Evolutionary conservation across 768 basidiomycete genomes (phyloP).

Genomic region (Phylloporus scabripes): DNA sequence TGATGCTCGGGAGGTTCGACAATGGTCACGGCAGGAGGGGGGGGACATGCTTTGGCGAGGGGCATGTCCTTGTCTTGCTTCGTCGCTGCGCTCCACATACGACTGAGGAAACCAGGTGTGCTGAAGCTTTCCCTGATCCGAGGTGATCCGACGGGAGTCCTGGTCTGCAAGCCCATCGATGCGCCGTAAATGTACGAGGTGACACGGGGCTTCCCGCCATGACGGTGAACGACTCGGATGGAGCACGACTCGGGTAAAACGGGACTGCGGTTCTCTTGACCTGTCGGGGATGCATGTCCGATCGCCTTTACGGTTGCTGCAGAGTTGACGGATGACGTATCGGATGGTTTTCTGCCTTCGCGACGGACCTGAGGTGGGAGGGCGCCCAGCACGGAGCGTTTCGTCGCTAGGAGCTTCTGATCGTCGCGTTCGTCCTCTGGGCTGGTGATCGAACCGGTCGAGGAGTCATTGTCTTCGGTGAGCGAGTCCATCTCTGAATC

Average conservation of each 20-base stretch:
- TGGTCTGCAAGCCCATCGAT: slow-evolving; percentile 14
- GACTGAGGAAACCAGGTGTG: slow-evolving; percentile 52
- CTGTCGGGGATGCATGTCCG: slow-evolving; percentile 17
- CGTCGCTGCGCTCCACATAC: slow-evolving; percentile 69
- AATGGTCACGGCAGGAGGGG: slow-evolving; percentile 17
- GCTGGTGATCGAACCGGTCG: slow-evolving; percentile 45
- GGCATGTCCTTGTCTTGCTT: slow-evolving; percentile 33
- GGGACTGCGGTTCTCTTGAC: slow-evolving; percentile 15
- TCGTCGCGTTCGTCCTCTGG: slow-evolving; percentile 41
- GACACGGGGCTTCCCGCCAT: slow-evolving; percentile 21
- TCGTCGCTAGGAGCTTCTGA: slow-evolving; percentile 20
- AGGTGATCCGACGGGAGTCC: slow-evolving; percentile 14
- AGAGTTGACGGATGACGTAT: slow-evolving; percentile 31
- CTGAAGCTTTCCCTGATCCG: slow-evolving; percentile 36
- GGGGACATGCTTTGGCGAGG: slow-evolving; percentile 6
- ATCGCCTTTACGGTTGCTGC: slow-evolving; percentile 33
- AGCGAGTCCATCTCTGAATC: slow-evolving; percentile 59
- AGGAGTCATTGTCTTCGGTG: slow-evolving; percentile 58
- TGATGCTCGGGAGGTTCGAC: slow-evolving; percentile 25
- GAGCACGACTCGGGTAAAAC: slow-evolving; percentile 15
- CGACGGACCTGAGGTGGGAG: slow-evolving; percentile 41
- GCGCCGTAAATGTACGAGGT: slow-evolving; percentile 26
- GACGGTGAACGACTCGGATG: slow-evolving; percentile 26
- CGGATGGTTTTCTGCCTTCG: slow-evolving; percentile 36
- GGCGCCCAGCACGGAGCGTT: slow-evolving; percentile 44